A percentile compares a stretch with the other conserved stretches of the same genome.
Evolutionary conservation across 129 eudicot species (phyloP).

Genomic region (Centaurea solstitialis): DNA sequence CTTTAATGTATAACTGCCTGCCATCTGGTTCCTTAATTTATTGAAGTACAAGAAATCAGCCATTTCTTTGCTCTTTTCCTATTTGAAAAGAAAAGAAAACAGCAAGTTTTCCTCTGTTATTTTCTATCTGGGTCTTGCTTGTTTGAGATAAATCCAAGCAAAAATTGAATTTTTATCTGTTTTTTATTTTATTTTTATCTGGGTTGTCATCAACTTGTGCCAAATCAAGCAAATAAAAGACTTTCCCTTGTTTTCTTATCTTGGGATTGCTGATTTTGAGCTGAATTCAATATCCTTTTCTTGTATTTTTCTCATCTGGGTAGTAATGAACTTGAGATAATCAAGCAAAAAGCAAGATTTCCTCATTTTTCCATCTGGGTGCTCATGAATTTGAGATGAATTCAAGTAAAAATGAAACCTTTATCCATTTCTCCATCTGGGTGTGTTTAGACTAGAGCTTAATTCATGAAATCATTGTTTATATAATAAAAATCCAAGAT

Average conservation of each 20-base stretch:
- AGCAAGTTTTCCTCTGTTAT: neutral
- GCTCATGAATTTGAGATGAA: neutral
- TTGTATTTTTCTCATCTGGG: neutral
- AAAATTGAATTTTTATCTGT: constrained; percentile 7
- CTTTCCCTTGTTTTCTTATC: neutral
- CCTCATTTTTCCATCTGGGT: neutral
- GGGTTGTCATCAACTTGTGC: neutral
- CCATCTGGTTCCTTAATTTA: constrained; percentile 1
- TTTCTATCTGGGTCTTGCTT: neutral
- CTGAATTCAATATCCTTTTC: neutral
- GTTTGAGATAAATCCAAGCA: neutral
- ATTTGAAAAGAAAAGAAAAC: constrained; percentile 10
- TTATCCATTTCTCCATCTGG: neutral
- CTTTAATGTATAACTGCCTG: constrained; percentile 3
- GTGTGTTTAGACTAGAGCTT: neutral
- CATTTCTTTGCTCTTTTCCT: constrained; percentile 4
- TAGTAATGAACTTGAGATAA: neutral
- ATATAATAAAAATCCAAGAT: neutral
- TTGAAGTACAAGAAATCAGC: constrained; percentile 12
- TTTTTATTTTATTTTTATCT: neutral
- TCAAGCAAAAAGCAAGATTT: too few relatives aligned
- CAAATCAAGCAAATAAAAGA: neutral
- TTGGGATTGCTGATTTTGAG: neutral
- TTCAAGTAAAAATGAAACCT: constrained; percentile 1
- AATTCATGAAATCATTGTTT: constrained; percentile 12